phyloP scores from a whole-genome alignment of 1,284 basidiomycete species.

The Puccinia triticina region DNA sequence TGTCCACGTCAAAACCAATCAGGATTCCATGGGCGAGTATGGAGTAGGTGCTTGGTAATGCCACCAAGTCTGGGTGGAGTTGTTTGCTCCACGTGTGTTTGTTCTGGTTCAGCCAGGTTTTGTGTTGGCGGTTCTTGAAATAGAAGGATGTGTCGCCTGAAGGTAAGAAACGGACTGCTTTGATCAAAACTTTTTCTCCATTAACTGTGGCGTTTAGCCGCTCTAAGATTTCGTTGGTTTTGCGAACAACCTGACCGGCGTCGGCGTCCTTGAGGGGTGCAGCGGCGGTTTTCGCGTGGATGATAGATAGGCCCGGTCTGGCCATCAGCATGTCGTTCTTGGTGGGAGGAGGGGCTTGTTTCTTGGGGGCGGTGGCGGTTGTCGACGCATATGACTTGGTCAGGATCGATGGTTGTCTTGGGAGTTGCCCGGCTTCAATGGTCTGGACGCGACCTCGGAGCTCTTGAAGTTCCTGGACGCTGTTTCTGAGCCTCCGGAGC shows the following conservation, averaged over 20 bases:
- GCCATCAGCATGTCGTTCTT: too few relatives aligned
- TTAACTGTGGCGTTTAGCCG: background rate
- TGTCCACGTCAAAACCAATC: background rate
- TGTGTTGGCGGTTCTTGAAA: background rate
- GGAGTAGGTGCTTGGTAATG: background rate
- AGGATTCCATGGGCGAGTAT: background rate
- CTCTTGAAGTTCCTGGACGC: too few relatives aligned
- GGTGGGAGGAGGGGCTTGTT: too few relatives aligned
- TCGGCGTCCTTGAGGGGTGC: background rate
- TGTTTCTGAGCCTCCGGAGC: too few relatives aligned
- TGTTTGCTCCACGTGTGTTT: slow-evolving; percentile 11
- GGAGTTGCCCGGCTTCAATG: too few relatives aligned
- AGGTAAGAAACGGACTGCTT: background rate
- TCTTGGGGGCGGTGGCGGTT: too few relatives aligned
- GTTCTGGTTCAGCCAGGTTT: background rate
- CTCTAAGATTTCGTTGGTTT: background rate
- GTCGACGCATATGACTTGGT: too few relatives aligned
- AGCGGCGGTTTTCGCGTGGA: background rate
- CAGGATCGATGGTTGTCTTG: too few relatives aligned
- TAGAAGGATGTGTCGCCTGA: slow-evolving; percentile 11
- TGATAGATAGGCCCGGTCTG: too few relatives aligned
- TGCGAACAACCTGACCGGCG: background rate
- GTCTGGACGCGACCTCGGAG: too few relatives aligned
- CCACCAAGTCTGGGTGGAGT: background rate
- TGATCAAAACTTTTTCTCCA: background rate